Evolutionary conservation across 2,329 filamentous ascomycete species (phyloP), one percentile per base, ranked within the genome.

Genomic region (Sclerotinia glacialis): DNA sequence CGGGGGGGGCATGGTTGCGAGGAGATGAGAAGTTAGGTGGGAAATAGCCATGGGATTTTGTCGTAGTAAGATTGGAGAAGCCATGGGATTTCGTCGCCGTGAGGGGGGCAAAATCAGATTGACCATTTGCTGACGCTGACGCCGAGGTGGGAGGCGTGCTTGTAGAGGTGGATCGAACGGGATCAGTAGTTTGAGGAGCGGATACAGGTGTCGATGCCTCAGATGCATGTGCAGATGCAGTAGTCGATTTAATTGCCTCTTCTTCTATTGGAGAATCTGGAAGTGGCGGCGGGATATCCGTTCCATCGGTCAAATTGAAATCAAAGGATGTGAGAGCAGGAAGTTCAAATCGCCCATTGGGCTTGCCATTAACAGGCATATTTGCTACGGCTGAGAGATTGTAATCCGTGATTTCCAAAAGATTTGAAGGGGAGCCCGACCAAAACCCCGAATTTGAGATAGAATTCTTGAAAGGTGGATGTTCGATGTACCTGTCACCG

Each of bases 231-330:
- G 34, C 23, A 4, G 58, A 58, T n/a, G 71, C 42, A 34, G 42
- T 68, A 37, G 58, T 37, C 54, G 73, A 67, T 40, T 69, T 67
- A 11, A 34, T 46, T 26, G 28, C 14, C 58, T 60, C 58, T 67
- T 76, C 72, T 72, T 75, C 72, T 34, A 75, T 67, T 49, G 75
- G 74, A 28, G 75, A 77, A 37, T 72, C 74, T 44, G 73, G 74
- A 55, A 73, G 75, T 7, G 76, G 76, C 47, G 76, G 75, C 50
- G 76, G 76, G 49, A 77, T 77, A 65, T 76, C 68, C 47, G 76
- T 77, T 54, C 76, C 76, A 12, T 76, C 76, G 62, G 76, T 77
- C 46, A 77, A 71, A 59, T 73, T 75, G 63, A 70, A 75, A 65
- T 73, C 73, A 37, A 77, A 66, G 52, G 75, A 74, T 23, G 68